Conservation (phyloP, 2,329 filamentous ascomycete species). For the Claviceps arundinis region DNA sequence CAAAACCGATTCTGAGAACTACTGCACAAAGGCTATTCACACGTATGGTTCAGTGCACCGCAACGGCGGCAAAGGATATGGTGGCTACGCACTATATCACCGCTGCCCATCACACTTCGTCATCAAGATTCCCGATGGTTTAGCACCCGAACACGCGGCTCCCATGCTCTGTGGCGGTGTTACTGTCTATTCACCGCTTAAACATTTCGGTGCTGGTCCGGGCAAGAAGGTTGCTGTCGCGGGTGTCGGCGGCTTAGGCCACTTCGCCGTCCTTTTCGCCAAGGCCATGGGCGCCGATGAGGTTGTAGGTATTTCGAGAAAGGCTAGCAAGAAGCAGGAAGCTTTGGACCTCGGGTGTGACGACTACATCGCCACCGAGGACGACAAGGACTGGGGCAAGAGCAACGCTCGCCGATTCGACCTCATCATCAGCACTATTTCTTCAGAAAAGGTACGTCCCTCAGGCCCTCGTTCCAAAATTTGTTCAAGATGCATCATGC, state of each 20-base stretch:
- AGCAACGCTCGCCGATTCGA: conserved; percentile 39
- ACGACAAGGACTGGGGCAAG: conserved; percentile 40
- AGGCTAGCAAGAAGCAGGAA: conserved; percentile 38
- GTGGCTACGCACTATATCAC: conserved; percentile 31
- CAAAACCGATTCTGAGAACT: conserved; percentile 25
- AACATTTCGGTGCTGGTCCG: conserved; percentile 48
- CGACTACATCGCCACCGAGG: conserved; percentile 28
- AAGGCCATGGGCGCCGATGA: conserved; percentile 52
- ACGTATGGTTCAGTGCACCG: conserved; percentile 35
- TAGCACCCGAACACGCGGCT: conserved; percentile 30
- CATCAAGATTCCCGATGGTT: conserved; percentile 30
- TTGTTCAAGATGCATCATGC: neutral
- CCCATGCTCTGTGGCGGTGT: conserved; percentile 62
- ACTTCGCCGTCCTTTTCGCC: conserved; percentile 56
- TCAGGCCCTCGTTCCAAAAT: neutral
- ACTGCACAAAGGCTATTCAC: conserved; percentile 28
- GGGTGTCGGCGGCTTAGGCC: conserved; percentile 54
- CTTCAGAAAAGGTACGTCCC: conserved; percentile 16
- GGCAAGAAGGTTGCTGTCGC: conserved; percentile 55
- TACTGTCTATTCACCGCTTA: conserved; percentile 51
- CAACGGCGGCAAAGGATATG: conserved; percentile 25
- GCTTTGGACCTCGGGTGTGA: conserved; percentile 44
- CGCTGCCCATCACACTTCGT: conserved; percentile 31
- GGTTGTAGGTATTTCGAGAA: conserved; percentile 46
- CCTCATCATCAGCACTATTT: conserved; percentile 46